phyloP scores from a whole-genome alignment of 805 yeast species.

The Zygosaccharomyces bisporus region DNA sequence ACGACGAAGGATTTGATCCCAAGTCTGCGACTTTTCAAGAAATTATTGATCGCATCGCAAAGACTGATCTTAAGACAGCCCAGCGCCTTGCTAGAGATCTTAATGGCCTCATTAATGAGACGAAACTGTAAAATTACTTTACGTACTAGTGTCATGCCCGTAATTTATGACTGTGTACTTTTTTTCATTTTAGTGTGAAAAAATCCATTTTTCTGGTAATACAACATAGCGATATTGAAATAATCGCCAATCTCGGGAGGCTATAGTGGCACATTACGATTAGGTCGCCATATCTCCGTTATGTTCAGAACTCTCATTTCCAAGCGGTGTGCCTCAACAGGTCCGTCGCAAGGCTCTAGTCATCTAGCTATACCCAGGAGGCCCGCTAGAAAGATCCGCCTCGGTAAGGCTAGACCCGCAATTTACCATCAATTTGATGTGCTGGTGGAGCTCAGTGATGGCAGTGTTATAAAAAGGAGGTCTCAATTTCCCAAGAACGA shows the following conservation, averaged over 20 bases:
- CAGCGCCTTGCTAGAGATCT: conserved; percentile 19
- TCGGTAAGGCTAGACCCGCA: conserved; percentile 91
- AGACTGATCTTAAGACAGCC: conserved; percentile 28
- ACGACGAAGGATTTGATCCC: conserved; percentile 24
- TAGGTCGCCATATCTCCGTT: background rate
- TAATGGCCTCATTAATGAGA: conserved; percentile 29
- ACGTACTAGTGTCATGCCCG: conserved; percentile 1
- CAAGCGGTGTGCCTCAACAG: conserved; percentile 24
- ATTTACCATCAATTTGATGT: conserved; percentile 88
- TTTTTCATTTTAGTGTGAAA: background rate
- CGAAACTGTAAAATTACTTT: conserved; percentile 16
- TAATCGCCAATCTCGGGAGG: no score
- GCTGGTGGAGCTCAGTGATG: conserved; percentile 87
- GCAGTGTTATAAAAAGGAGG: conserved; percentile 78
- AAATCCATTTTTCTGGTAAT: background rate
- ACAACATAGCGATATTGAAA: background rate
- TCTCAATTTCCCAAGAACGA: conserved; percentile 88
- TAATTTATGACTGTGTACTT: background rate
- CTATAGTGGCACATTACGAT: background rate
- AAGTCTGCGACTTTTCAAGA: conserved; percentile 32
- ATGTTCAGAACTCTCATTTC: conserved; percentile 11
- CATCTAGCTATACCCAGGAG: conserved; percentile 41
- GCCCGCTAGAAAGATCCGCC: conserved; percentile 61
- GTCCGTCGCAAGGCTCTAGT: conserved; percentile 24
- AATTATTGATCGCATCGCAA: conserved; percentile 27